Evolutionary conservation across 805 yeast genomes (phyloP).

Genomic region (Lipomyces orientalis): DNA sequence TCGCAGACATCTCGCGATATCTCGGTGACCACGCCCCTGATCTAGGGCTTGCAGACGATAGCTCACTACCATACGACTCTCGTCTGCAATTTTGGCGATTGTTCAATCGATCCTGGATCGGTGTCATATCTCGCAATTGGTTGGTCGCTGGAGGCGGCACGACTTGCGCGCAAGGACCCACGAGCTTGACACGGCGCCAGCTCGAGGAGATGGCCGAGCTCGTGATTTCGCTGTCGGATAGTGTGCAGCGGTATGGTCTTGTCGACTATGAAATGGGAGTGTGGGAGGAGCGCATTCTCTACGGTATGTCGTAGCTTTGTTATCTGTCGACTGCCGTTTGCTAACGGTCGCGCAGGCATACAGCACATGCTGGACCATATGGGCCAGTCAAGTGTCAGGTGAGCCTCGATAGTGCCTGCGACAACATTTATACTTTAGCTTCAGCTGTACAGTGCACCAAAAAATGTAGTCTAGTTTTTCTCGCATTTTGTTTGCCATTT

Average conservation of each 20-base stretch:
- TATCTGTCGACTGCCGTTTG: not conserved
- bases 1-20: slow-evolving; percentile 10
- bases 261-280: slow-evolving; percentile 36
- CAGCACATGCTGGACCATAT: not conserved
- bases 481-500: not conserved
- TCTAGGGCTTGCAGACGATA: slow-evolving; percentile 27
- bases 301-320: slow-evolving; percentile 10
- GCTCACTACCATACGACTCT: not conserved
- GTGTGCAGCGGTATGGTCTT: slow-evolving; percentile 26
- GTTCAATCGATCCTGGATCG: slow-evolving; percentile 28
- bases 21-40: slow-evolving; percentile 16
- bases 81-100: slow-evolving; percentile 27
- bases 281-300: slow-evolving; percentile 31
- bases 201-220: slow-evolving; percentile 19
- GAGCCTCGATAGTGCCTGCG: not conserved
- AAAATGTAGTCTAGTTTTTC: not conserved
- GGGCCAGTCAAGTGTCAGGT: not conserved
- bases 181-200: slow-evolving; percentile 10
- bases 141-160: not conserved
- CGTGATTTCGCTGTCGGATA: slow-evolving; percentile 22
- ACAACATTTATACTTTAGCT: not conserved
- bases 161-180: not conserved
- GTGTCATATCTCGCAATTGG: slow-evolving; percentile 12
- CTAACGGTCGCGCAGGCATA: not conserved
- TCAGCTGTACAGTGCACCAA: not conserved